Conservation (phyloP, 129 eudicot genomes). For the carrot (Daucus carota) region DNA sequence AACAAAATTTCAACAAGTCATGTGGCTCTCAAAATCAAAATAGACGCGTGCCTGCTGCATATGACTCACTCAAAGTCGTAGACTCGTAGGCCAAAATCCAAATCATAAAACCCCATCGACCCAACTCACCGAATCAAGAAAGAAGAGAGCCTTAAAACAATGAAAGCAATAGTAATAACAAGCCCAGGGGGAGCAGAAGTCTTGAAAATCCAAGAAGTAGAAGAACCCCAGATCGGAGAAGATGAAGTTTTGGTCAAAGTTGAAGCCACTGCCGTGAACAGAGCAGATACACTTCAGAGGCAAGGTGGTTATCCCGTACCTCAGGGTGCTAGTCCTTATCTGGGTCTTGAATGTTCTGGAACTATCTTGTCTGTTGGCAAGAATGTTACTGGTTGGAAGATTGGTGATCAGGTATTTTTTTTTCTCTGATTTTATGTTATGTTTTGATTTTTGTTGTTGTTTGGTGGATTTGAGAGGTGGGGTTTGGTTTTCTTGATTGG, state of each 20-base stretch:
- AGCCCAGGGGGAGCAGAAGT: slow-evolving; percentile 75
- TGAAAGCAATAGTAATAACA: slow-evolving; percentile 89
- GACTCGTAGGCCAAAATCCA: no score
- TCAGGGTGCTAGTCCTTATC: slow-evolving; percentile 58
- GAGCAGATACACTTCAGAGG: slow-evolving; percentile 92
- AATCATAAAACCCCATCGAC: background rate
- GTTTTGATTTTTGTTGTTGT: background rate
- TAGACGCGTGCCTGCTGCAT: no score
- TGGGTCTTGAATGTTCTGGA: slow-evolving; percentile 94
- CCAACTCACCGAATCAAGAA: background rate
- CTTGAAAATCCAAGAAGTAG: slow-evolving; percentile 60
- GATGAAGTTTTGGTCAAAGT: slow-evolving; percentile 70
- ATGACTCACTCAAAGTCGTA: no score
- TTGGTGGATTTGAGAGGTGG: background rate
- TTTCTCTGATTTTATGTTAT: background rate
- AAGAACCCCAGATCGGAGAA: slow-evolving; percentile 61
- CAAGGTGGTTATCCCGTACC: slow-evolving; percentile 73
- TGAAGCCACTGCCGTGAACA: slow-evolving; percentile 76
- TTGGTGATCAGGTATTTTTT: slow-evolving; percentile 81
- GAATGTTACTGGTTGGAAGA: slow-evolving; percentile 70
- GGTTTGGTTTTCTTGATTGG: background rate
- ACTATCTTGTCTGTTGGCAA: slow-evolving; percentile 52
- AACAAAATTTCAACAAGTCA: no score
- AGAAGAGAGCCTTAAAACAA: slow-evolving; percentile 11
- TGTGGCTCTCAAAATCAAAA: no score